These are phyloP conservation scores for Phialophora chinensis DNA, from an alignment of 2,329 filamentous ascomycete genomes.

Conservation along the genomic window DNA sequence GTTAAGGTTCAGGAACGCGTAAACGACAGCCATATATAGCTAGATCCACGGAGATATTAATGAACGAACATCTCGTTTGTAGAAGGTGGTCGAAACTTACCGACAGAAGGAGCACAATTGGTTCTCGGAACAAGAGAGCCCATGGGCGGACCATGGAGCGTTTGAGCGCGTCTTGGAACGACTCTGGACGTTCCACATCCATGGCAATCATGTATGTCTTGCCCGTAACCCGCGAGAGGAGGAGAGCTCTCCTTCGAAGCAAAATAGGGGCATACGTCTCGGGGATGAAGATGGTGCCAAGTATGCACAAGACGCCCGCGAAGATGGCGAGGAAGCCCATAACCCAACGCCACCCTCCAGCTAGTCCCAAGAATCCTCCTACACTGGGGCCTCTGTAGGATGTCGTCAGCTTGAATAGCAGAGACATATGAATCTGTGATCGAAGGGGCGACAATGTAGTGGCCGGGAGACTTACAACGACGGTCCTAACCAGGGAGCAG, in stretches of 20 bases:
- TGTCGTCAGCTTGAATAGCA: not conserved
- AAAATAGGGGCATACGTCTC: conserved; percentile 1
- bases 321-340: not conserved
- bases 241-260: not conserved
- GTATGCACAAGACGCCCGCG: not conserved
- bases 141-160: conserved; percentile 1
- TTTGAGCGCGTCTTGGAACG: not conserved
- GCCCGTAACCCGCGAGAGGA: not conserved
- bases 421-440: not conserved
- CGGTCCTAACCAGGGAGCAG: not conserved
- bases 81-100: not conserved
- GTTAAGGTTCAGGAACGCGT: conserved; percentile 1
- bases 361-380: not conserved
- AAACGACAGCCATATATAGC: conserved; percentile 1
- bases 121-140: not conserved
- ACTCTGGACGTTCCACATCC: not conserved
- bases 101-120: not conserved
- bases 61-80: not conserved
- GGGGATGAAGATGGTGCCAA: not conserved
- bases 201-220: conserved; percentile 2
- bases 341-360: not conserved
- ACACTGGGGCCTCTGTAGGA: not conserved
- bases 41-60: not conserved
- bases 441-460: not conserved
- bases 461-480: not conserved